Conservation (phyloP, 768 basidiomycete genomes). For the Pleurotus platypus region DNA sequence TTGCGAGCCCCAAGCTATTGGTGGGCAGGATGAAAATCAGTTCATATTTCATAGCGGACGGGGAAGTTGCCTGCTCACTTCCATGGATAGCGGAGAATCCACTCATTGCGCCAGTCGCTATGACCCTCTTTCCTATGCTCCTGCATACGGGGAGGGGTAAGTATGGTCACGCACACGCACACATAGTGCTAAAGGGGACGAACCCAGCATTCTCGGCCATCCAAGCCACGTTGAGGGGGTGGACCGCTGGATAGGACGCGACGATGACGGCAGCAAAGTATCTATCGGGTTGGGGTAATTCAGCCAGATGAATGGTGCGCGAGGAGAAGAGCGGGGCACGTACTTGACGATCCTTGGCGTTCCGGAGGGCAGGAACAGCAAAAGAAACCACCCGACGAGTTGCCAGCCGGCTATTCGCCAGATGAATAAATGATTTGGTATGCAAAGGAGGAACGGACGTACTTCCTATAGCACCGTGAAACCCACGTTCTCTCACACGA, state of each 20-base stretch:
- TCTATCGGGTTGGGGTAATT: background rate
- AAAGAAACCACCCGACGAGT: conserved; percentile 4
- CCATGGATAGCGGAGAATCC: conserved; percentile 12
- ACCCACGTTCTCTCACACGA: conserved; percentile 8
- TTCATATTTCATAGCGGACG: background rate
- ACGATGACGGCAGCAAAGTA: conserved; percentile 8
- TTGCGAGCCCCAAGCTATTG: conserved; percentile 10
- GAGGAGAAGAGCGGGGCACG: background rate
- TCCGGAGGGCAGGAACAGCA: background rate
- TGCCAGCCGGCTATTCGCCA: conserved; percentile 1
- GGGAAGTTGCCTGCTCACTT: background rate
- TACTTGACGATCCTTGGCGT: conserved; percentile 1
- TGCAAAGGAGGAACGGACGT: background rate
- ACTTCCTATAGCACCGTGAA: background rate
- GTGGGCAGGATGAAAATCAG: too few species aligned
- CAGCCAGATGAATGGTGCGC: too few species aligned
- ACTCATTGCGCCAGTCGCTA: conserved; percentile 9
- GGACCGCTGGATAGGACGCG: conserved; percentile 3
- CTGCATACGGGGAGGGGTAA: background rate
- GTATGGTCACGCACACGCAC: background rate
- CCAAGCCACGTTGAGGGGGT: conserved; percentile 9
- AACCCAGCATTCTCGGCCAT: conserved; percentile 8
- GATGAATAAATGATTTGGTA: background rate
- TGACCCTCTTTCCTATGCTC: conserved; percentile 3
- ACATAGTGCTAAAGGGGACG: background rate